phyloP scores from a whole-genome alignment of 2,329 filamentous ascomycete species.

The Chaetomiaceae sp. region DNA sequence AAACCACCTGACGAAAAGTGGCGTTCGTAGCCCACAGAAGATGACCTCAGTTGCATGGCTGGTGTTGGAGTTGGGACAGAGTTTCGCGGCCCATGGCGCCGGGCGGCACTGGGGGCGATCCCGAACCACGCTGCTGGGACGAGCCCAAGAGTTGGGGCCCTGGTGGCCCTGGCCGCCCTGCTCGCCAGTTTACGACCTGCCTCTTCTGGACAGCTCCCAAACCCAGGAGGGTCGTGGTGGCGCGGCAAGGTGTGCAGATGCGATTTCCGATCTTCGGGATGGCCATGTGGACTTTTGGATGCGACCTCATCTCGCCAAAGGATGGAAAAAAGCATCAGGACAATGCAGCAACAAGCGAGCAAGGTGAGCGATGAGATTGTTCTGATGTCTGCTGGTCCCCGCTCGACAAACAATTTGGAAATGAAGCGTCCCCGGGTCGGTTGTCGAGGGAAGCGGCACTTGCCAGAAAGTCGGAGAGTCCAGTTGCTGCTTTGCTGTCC shows the following conservation, averaged over 20 bases:
- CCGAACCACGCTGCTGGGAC: conserved; percentile 24
- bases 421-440: no score
- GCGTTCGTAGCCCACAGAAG: background rate
- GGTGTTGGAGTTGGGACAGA: background rate
- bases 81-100: conserved; percentile 11
- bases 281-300: background rate
- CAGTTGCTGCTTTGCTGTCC: background rate
- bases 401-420: no score
- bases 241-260: conserved; percentile 11
- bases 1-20: background rate
- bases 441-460: no score
- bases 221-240: conserved; percentile 6
- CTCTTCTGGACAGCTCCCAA: conserved; percentile 18
- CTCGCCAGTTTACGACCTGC: conserved; percentile 17
- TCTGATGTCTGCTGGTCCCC: no score
- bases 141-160: conserved; percentile 6
- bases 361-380: background rate
- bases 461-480: no score
- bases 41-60: background rate
- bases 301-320: conserved; percentile 5
- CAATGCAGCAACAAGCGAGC: background rate
- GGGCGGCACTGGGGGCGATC: conserved; percentile 22
- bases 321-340: no score
- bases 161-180: conserved; percentile 17
- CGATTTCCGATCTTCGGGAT: conserved; percentile 11